Percentiles rank a stretch among this genome's conserved stretches.
Evolutionary conservation across 345 rosid species (phyloP).

Genomic region (Acer campestre): DNA sequence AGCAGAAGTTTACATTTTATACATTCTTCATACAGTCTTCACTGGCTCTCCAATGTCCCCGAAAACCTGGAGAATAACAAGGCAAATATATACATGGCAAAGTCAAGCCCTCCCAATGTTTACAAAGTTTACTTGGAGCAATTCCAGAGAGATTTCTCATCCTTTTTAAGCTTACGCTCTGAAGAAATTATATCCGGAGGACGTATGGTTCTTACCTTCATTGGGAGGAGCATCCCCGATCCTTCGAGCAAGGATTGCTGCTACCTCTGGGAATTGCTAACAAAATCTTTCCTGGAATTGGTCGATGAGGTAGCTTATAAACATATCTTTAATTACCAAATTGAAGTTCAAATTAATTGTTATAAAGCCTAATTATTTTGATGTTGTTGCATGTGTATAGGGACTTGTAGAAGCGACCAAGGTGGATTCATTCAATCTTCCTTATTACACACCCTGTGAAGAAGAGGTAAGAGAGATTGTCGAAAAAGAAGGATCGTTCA

Average conservation of each 20-base stretch:
- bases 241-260: constrained; percentile 27
- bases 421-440: constrained; percentile 45
- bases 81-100: constrained; percentile 28
- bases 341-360: not conserved
- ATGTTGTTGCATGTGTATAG: constrained; percentile 13
- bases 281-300: constrained; percentile 35
- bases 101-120: constrained; percentile 35
- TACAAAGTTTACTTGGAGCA: constrained; percentile 43
- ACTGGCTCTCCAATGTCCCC: constrained; percentile 45
- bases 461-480: constrained; percentile 35
- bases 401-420: constrained; percentile 41
- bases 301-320: constrained; percentile 30
- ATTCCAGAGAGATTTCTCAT: too few species aligned
- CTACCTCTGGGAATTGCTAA: constrained; percentile 27
- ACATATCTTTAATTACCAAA: too few species aligned
- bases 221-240: constrained; percentile 38
- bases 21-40: constrained; percentile 42
- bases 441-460: constrained; percentile 32
- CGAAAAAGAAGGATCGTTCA: constrained; percentile 40
- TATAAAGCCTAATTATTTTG: too few species aligned
- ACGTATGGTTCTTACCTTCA: constrained; percentile 40
- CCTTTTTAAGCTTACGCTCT: constrained; percentile 40
- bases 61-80: constrained; percentile 27
- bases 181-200: constrained; percentile 47
- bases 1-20: constrained; percentile 32